phyloP scores from a whole-genome alignment of 352 stramenopile species.

The Globisporangium paroecandrum region DNA sequence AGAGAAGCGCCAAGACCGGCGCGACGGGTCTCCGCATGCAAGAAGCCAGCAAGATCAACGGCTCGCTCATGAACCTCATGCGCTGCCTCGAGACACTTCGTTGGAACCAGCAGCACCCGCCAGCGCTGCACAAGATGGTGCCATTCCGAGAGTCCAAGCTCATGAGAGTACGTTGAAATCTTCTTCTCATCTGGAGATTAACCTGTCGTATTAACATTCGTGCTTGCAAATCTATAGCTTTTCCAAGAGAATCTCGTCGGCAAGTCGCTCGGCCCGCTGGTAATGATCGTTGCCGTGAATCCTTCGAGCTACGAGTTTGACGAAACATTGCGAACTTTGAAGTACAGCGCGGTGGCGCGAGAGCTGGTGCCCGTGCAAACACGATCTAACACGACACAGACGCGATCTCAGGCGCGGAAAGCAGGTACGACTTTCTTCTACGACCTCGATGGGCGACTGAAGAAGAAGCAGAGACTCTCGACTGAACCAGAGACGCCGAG shows the following conservation, averaged over 20 bases:
- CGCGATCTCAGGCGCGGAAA: constrained; percentile 11
- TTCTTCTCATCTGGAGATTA: neutral
- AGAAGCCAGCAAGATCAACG: constrained; percentile 98
- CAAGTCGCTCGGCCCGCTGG: constrained; percentile 79
- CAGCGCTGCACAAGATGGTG: constrained; percentile 86
- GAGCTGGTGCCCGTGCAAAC: constrained; percentile 77
- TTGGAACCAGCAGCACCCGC: constrained; percentile 85
- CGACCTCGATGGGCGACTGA: constrained; percentile 46
- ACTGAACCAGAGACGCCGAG: constrained; percentile 18
- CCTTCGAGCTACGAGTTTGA: constrained; percentile 93
- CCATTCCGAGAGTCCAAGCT: constrained; percentile 98
- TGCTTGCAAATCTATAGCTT: constrained; percentile 51
- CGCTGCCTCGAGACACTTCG: constrained; percentile 94
- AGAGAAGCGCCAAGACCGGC: constrained; percentile 70
- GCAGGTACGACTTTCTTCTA: constrained; percentile 34
- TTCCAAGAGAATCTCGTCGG: constrained; percentile 93
- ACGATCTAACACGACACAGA: constrained; percentile 28
- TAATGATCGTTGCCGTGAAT: constrained; percentile 98
- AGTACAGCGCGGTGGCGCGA: constrained; percentile 91
- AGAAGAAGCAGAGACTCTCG: constrained; percentile 34
- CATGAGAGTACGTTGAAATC: constrained; percentile 49
- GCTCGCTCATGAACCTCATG: constrained; percentile 97
- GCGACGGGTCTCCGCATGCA: constrained; percentile 89
- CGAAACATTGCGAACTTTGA: constrained; percentile 94
- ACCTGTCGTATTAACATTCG: neutral